These are phyloP conservation scores for Spizellomyces sp. DNA, from an alignment of 192 early-diverging fungal species.

Conservation along the genomic window DNA sequence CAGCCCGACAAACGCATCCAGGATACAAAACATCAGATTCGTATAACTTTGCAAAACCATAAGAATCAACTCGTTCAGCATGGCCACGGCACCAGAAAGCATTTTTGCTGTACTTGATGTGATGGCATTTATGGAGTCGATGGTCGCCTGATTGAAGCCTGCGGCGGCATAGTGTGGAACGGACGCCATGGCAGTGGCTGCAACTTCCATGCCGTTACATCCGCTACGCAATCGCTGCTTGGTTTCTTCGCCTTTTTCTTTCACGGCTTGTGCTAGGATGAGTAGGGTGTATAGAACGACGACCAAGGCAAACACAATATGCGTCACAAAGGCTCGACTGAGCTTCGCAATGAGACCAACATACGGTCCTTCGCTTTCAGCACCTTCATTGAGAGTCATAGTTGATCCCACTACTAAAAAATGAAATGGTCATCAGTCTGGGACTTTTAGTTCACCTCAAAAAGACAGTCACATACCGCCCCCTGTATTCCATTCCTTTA, in stretches of 20 bases:
- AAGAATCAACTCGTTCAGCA: slow-evolving; percentile 24
- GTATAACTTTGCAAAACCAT: slow-evolving; percentile 19
- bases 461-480: too few species aligned
- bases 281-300: slow-evolving; percentile 16
- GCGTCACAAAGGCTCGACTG: slow-evolving; percentile 26
- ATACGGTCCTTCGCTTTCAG: slow-evolving; percentile 10
- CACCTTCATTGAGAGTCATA: background rate
- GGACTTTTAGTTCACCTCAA: too few species aligned
- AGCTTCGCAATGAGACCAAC: slow-evolving; percentile 14
- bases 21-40: slow-evolving; percentile 22
- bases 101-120: slow-evolving; percentile 12
- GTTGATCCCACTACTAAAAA: too few species aligned
- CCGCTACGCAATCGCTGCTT: slow-evolving; percentile 13
- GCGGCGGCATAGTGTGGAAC: slow-evolving; percentile 31
- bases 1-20: slow-evolving; percentile 22
- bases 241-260: slow-evolving; percentile 11
- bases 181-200: slow-evolving; percentile 23
- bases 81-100: slow-evolving; percentile 15
- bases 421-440: too few species aligned
- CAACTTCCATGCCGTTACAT: slow-evolving; percentile 25
- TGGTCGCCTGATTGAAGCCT: slow-evolving; percentile 11
- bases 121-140: slow-evolving; percentile 9
- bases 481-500: too few species aligned
- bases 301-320: slow-evolving; percentile 22
- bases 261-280: slow-evolving; percentile 5